Base-by-base conservation (phyloP, 768 basidiomycete species). In the Stropharia rugosoannulata region DNA sequence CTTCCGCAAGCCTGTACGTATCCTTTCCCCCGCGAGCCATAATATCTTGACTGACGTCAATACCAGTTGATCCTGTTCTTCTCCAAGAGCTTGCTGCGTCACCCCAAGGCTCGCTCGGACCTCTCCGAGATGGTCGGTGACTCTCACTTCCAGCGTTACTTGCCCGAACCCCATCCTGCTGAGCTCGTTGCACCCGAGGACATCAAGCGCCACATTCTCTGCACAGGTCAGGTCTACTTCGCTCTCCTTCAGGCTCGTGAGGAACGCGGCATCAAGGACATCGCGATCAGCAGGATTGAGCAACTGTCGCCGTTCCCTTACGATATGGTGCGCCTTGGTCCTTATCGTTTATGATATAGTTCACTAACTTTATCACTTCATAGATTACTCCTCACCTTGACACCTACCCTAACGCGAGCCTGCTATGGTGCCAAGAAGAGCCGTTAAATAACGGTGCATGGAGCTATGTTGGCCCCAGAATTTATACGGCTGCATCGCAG, bases 281-380 rank as follows among this genome's bases (percentile, higher is more conserved):
- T 99, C 60, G 96, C 89, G 22, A 97, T 99, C 66, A 95, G 93
- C 63, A 80, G 97, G 47, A 70, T 99, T 42, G 97, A 99, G 70
- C 97, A 99, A 73, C 67, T 98, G 53, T 95, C 94, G 25, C 97
- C 97, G 0, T 93, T 99, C 83, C 97, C 97, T 47, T 98, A 98
- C 67, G 96, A 98, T 64, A 74, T 95, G 49, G 90, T 95, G 65
- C 37, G 85, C 75, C 5, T 7, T 27, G 15, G 15, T 49, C 32
- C 39, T 53, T 13, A 52, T 7, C 37, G 36, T 0, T 15, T n/a
- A 22, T 42, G 11, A 8, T 36, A n/a, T 19, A 0, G 15, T 54
- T 2, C 37, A 13, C 40, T 40, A 49, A 43, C 36, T 47, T 15
- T 37, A 9, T 46, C 9, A n/a, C 35, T 16, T 43, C 54, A 44